Base-by-base conservation (phyloP, 257 asterid species). In the Penstemon eatonii region DNA sequence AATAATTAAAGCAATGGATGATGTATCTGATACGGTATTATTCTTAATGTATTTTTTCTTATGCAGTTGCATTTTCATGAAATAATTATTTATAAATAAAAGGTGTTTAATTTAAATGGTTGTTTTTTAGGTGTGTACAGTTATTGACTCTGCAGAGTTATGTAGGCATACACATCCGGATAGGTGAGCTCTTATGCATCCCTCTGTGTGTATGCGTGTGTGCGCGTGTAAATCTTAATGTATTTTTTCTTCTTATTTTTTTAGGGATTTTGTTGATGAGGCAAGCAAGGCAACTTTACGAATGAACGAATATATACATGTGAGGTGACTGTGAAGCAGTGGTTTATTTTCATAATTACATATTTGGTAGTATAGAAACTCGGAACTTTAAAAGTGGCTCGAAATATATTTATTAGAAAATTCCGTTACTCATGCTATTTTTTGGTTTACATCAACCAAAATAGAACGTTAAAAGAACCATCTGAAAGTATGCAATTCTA, bases 121-220 rank as follows among this genome's bases (percentile, higher is more conserved):
- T 69, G 65, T 56, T 46, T 69, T 79, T 75, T 81, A 93, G 99
- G 96, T 93, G 63, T 93, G 96, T 77, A 83, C 96, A 43, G 97
- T 90, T 47, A 81, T 89, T 55, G 99, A 93, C 75, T 87, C 97
- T 18, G 96, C 99, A 33, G 97, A 93, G 66, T 73, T 93, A 40
- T 93, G 99, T 66, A 84, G 97, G 78, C 96, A 91, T 73, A 93
- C 99, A 8, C 99, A 93, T 82, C 99, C 97, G 6, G 89, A 89
- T 76, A 93, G 92, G 99, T 93, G 76, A 75, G 83, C 67, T 12
- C 41, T 7, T 38, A 45, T 58, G 64, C 50, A 25, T 51, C 59
- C 56, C n/a, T 69, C 56, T 56, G 15, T 50, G 5, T 60, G 10
- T 52, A 45, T 15, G 60, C 50, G 6, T 49, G 39, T 67, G 46